These are phyloP conservation scores for Paramecium caudatum DNA, from an alignment of 73 alveolate genomes.

Conservation along the genomic window DNA sequence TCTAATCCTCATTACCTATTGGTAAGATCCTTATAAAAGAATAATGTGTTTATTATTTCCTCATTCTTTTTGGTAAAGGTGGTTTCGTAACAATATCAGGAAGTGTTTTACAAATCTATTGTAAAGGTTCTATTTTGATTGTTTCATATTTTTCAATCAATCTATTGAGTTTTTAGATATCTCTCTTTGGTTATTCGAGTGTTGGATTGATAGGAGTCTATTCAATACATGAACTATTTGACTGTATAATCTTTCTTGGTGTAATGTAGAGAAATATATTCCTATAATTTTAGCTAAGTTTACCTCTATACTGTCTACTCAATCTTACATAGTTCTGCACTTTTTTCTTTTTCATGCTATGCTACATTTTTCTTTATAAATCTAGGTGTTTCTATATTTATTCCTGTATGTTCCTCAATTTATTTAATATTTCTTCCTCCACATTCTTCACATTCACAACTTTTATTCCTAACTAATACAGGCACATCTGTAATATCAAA, in stretches of 20 bases:
- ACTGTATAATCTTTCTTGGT: background rate
- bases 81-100: background rate
- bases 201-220: constrained; percentile 2
- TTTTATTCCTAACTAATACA: constrained; percentile 14
- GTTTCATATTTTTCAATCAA: background rate
- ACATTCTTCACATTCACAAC: constrained; percentile 36
- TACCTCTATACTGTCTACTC: background rate
- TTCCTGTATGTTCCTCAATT: background rate
- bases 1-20: background rate
- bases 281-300: background rate
- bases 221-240: background rate
- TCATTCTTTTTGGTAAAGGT: background rate
- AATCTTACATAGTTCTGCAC: background rate
- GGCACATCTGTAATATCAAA: background rate
- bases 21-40: constrained; percentile 3
- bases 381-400: background rate
- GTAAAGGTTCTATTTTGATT: background rate
- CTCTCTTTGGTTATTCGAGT: constrained; percentile 35
- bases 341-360: constrained; percentile 1
- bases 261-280: background rate
- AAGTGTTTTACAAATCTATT: constrained; percentile 2
- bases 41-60: background rate
- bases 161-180: background rate
- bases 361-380: background rate
- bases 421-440: constrained; percentile 13